Conservation (phyloP, 192 early-diverging fungal genomes). For the Coemansia sp. region DNA sequence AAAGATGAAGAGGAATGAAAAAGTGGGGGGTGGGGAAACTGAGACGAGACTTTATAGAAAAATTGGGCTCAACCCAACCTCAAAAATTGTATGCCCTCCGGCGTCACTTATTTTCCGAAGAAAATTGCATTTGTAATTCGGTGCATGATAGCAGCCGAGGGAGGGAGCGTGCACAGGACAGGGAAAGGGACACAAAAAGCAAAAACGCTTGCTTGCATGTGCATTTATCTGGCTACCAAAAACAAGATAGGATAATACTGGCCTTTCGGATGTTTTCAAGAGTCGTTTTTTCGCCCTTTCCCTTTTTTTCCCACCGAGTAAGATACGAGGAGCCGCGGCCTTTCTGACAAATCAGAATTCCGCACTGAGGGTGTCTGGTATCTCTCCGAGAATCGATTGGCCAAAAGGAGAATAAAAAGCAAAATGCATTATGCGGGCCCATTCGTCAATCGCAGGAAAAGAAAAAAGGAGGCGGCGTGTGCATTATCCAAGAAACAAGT, state of each 20-base stretch:
- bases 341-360: slow-evolving; percentile 8
- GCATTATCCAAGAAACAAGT: no score
- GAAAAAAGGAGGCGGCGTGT: background rate
- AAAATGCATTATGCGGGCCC: background rate
- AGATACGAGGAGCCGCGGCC: background rate
- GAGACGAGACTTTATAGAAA: background rate
- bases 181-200: background rate
- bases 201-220: no score
- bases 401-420: background rate
- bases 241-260: background rate
- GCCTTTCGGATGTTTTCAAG: background rate
- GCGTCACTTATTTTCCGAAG: no score
- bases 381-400: slow-evolving; percentile 5
- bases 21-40: background rate
- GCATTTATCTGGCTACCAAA: background rate
- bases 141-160: background rate
- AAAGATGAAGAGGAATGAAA: no score
- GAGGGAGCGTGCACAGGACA: background rate
- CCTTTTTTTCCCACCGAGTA: background rate
- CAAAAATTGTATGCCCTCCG: no score
- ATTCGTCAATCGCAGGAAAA: background rate
- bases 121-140: no score
- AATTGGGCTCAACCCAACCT: no score
- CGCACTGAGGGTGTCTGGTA: background rate
- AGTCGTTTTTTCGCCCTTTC: background rate